phyloP scores from a whole-genome alignment of 176 grass and related monocot species.

The Pontederia crassipes region DNA sequence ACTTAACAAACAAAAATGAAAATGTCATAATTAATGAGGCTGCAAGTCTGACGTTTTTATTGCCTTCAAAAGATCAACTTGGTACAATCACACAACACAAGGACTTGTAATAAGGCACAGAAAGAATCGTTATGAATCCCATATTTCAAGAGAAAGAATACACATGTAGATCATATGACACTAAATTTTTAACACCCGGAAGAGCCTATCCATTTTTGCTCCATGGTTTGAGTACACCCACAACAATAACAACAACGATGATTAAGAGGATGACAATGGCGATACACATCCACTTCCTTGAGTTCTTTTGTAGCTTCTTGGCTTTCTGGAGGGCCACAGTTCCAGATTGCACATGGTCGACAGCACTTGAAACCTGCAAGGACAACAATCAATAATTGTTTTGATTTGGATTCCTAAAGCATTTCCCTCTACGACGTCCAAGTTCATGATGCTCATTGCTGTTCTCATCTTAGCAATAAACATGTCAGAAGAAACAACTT shows the following conservation, averaged over 20 bases:
- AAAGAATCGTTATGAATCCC: too few relatives aligned
- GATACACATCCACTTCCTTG: constrained; percentile 92
- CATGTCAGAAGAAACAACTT: too few relatives aligned
- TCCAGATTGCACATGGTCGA: constrained; percentile 62
- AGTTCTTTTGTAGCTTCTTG: constrained; percentile 76
- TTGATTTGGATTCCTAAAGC: not conserved
- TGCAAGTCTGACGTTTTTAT: too few relatives aligned
- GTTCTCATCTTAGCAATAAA: not conserved
- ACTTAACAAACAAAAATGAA: too few relatives aligned
- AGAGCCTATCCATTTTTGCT: constrained; percentile 22
- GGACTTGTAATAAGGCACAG: too few relatives aligned
- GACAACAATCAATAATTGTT: not conserved
- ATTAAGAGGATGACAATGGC: constrained; percentile 73
- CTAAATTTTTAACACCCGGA: not conserved
- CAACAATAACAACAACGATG: constrained; percentile 46
- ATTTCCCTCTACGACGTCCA: too few relatives aligned
- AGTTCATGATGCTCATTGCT: not conserved
- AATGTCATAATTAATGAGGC: too few relatives aligned
- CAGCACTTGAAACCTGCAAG: constrained; percentile 64
- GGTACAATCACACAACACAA: too few relatives aligned
- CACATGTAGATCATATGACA: not conserved
- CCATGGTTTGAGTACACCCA: constrained; percentile 53
- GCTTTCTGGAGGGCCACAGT: constrained; percentile 54
- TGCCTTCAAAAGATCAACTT: too few relatives aligned
- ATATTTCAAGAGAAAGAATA: not conserved